Percentiles rank a stretch among this genome's conserved stretches.
phyloP scores from a whole-genome alignment of 371 early-diverging fungal genomes.

The Rhizopus stolonifer region DNA sequence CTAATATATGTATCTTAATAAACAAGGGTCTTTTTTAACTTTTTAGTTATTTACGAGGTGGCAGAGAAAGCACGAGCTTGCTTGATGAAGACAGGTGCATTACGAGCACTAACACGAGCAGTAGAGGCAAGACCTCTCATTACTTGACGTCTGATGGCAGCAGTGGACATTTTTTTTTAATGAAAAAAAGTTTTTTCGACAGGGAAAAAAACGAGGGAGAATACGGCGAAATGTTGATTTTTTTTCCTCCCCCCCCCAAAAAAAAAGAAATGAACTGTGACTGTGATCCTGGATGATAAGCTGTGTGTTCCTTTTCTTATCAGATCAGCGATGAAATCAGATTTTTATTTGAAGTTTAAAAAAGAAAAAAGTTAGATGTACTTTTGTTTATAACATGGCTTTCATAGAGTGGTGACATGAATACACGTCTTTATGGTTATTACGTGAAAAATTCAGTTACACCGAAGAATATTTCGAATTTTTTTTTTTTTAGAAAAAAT shows the following conservation, averaged over 20 bases:
- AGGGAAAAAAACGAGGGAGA: constrained; percentile 32
- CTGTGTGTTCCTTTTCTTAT: too few relatives aligned
- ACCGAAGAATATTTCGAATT: too few relatives aligned
- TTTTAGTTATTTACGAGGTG: constrained; percentile 27
- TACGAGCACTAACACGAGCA: constrained; percentile 38
- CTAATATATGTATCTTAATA: constrained; percentile 15
- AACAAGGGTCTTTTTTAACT: neutral
- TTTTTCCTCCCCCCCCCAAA: constrained; percentile 3
- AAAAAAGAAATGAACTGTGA: constrained; percentile 10
- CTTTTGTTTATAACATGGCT: too few relatives aligned
- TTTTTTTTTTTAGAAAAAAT: too few relatives aligned
- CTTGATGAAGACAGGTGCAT: constrained; percentile 39
- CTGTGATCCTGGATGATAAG: neutral
- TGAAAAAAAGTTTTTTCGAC: constrained; percentile 10
- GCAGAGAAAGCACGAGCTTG: constrained; percentile 38
- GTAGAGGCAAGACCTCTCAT: constrained; percentile 42
- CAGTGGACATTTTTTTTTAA: constrained; percentile 24
- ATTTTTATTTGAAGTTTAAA: too few relatives aligned
- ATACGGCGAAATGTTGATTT: constrained; percentile 18
- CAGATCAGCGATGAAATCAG: too few relatives aligned
- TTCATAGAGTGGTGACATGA: too few relatives aligned
- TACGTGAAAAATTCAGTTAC: too few relatives aligned
- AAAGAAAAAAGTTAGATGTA: too few relatives aligned
- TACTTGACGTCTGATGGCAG: constrained; percentile 49
- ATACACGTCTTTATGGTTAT: too few relatives aligned